Base-by-base conservation (phyloP, 768 basidiomycete species). In the Boletus vermiculosoides region DNA sequence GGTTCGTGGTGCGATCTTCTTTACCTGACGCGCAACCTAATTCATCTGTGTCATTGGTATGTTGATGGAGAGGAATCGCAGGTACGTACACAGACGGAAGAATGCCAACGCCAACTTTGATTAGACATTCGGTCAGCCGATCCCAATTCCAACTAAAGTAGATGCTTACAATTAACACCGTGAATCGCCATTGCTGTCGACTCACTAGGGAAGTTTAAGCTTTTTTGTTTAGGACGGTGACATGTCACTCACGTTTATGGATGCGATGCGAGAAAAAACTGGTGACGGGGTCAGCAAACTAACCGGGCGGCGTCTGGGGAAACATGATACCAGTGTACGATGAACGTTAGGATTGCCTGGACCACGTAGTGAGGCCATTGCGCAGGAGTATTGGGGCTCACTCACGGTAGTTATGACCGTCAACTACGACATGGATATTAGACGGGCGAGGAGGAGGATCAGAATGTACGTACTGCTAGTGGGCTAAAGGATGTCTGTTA, bases 281-380 rank as follows among this genome's bases (percentile, higher is more conserved):
- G 16, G 33, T 6, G 2, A 25, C 1, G 1, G 4, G 36, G 30
- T 60, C 36, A 50, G n/a, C n/a, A 37, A 13, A 39, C 18, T n/a
- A 20, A 10, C 4, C 12, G 11, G 18, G 18, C 13, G 18, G 34
- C 23, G 5, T 37, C 7, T 5, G 13, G 1, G 23, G 10, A 23
- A 39, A 45, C 15, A n/a, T 51, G 73, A 31, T 56, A 81, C 80
- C 80, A 78, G 56, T 83, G 81, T 5, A 83, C 80, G 25, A 81
- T 70, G 50, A 81, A 76, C 0, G 80, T 82, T 31, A 80, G 67
- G 28, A 78, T 61, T 1, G 79, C 80, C 80, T 60, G 74, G 74
- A 71, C 0, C 71, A 66, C 22, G 51, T 2, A 49, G 31, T 60
- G 30, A 51, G 50, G 12, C 3, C 28, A 25, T 2, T 23, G 34